Evolutionary conservation across 2,329 filamentous ascomycete genomes (phyloP).

Genomic region (Xylaria sp.): DNA sequence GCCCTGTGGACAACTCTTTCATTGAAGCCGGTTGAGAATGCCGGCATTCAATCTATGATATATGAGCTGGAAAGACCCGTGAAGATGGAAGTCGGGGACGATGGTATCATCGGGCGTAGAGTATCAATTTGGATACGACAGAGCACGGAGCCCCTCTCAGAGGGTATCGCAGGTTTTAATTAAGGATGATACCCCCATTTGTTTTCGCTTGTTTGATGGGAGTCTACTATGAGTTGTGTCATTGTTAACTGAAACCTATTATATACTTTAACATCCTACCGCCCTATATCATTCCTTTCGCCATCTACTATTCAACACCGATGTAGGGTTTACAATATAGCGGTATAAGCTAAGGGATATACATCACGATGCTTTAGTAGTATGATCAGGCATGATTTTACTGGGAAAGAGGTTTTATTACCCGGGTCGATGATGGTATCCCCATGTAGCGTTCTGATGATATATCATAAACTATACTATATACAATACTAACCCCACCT

Average conservation of each 20-base stretch:
- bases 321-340: too few species aligned
- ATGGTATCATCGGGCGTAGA: constrained; percentile 60
- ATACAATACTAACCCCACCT: too few species aligned
- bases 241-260: too few species aligned
- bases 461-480: too few species aligned
- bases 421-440: too few species aligned
- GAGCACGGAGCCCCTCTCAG: constrained; percentile 51
- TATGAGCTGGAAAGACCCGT: constrained; percentile 52
- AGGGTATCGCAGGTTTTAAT: constrained; percentile 63
- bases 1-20: constrained; percentile 55
- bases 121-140: constrained; percentile 53
- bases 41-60: constrained; percentile 44
- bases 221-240: background rate
- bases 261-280: too few species aligned
- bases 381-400: too few species aligned
- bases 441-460: too few species aligned
- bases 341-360: background rate
- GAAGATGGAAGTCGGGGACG: constrained; percentile 56
- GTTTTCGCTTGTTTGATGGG: background rate
- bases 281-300: too few species aligned
- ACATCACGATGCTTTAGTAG: background rate
- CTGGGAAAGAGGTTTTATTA: too few species aligned
- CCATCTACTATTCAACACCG: too few species aligned
- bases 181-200: constrained; percentile 30
- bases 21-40: constrained; percentile 38